These are phyloP conservation scores for Trichosphaerium sp. DNA, from an alignment of 78 protist genomes.

Conservation along the genomic window DNA sequence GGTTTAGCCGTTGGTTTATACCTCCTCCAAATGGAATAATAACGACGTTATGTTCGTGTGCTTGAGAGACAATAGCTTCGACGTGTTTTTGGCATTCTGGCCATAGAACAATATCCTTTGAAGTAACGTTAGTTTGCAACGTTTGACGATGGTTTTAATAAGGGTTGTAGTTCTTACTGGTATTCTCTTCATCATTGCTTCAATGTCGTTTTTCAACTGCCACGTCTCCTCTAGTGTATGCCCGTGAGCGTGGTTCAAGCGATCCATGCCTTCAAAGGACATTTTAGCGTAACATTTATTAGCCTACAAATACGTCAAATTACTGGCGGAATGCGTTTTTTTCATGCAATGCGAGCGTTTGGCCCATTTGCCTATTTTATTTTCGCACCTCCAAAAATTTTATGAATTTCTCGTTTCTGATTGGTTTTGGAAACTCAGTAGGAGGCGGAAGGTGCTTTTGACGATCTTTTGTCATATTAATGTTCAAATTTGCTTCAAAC, in stretches of 20 bases:
- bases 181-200: neutral
- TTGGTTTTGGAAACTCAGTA: neutral
- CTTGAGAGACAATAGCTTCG: slow-evolving; percentile 49
- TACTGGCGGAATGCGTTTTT: too few relatives aligned
- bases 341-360: too few relatives aligned
- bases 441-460: neutral
- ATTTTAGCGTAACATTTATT: too few relatives aligned
- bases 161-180: slow-evolving; percentile 14
- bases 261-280: neutral
- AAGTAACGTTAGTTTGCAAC: too few relatives aligned
- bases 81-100: slow-evolving; percentile 64
- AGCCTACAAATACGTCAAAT: too few relatives aligned
- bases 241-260: slow-evolving; percentile 21
- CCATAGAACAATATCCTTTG: slow-evolving; percentile 62
- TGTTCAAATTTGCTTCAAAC: slow-evolving; percentile 8
- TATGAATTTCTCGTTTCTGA: slow-evolving; percentile 5
- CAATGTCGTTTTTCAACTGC: neutral
- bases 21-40: slow-evolving; percentile 85
- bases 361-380: too few relatives aligned
- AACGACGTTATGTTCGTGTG: slow-evolving; percentile 44
- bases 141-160: slow-evolving; percentile 10
- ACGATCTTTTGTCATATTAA: neutral
- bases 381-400: neutral
- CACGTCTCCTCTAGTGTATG: neutral
- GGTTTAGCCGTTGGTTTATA: too few relatives aligned